Percentiles rank a stretch among this genome's conserved stretches.
phyloP scores from a whole-genome alignment of 768 basidiomycete genomes.

The Rhodotorula babjevae region DNA sequence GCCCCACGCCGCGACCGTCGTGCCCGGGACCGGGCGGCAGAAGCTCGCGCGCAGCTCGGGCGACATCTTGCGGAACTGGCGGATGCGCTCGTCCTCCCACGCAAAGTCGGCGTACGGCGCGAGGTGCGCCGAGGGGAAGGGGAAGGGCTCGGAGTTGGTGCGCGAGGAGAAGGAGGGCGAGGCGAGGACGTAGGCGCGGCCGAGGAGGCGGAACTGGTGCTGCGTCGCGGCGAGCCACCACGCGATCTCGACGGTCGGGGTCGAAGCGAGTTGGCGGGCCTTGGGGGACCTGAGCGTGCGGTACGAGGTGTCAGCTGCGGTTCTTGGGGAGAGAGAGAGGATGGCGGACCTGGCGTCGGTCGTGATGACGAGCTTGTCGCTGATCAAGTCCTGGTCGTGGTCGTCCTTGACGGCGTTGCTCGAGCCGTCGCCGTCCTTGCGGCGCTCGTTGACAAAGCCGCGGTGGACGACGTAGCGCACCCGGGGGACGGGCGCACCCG shows the following conservation, averaged over 20 bases:
- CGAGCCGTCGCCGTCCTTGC: slow-evolving; percentile 19
- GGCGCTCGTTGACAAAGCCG: slow-evolving; percentile 35
- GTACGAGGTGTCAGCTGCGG: no score
- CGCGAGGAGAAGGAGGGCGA: slow-evolving; percentile 47
- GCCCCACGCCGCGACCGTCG: slow-evolving; percentile 54
- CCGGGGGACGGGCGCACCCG: neutral
- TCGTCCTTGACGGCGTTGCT: slow-evolving; percentile 16
- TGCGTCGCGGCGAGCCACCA: slow-evolving; percentile 68
- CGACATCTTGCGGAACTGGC: slow-evolving; percentile 58
- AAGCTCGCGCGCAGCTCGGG: slow-evolving; percentile 65
- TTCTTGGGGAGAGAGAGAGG: neutral
- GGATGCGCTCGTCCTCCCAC: slow-evolving; percentile 60
- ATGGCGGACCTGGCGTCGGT: slow-evolving; percentile 24
- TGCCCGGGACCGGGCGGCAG: slow-evolving; percentile 66
- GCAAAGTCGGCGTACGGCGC: slow-evolving; percentile 50
- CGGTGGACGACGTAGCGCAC: slow-evolving; percentile 38
- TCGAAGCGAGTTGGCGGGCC: slow-evolving; percentile 31
- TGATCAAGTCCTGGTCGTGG: slow-evolving; percentile 13
- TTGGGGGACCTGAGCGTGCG: slow-evolving; percentile 32
- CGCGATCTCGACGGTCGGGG: slow-evolving; percentile 56
- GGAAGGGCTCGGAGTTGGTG: neutral
- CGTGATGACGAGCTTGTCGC: slow-evolving; percentile 34
- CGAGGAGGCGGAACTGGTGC: slow-evolving; percentile 71
- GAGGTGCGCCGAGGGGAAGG: slow-evolving; percentile 45
- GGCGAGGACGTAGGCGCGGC: slow-evolving; percentile 58